Base-by-base conservation (phyloP, 352 stramenopile genomes). In the Phytopythium aichiense region DNA sequence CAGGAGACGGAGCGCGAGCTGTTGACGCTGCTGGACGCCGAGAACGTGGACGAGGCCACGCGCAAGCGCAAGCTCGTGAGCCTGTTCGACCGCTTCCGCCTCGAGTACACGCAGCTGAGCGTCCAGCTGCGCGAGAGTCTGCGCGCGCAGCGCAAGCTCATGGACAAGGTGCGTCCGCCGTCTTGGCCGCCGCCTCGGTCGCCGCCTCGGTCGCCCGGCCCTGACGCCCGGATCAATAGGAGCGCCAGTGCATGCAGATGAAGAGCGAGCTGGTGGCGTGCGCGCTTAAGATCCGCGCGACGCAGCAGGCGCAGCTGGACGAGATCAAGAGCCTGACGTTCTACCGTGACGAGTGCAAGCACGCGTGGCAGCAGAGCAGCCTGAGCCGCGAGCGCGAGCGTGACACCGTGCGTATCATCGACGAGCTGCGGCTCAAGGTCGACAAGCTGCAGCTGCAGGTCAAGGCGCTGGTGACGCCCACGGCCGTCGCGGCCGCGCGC, bases 311-410 rank as follows among this genome's bases (percentile, higher is more conserved):
- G n/a, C 77, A 91, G 15, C 73, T 82, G 15, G 76, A 91, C 50
- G 79, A 91, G 59, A 77, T 87, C 71, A 87, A 87, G 52, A 88
- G 81, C 60, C 66, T 91, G 18, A 48, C 76, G 5, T 91, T 84
- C 69, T 91, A 91, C 45, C 73, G 81, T 9, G 79, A 91, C n/a
- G 81, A 91, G 58, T 91, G 81, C 53, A 77, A 91, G 49, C 65
- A 83, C 55, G 77, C 77, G 13, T 91, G 81, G 79, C 82, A 79
- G 50, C 77, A 86, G 57, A 77, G 71, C 37, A 65, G 65, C 1
- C n/a, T 87, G 25, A 79, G 77, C 40, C 74, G 87, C 56, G 78
- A 84, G 51, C 73, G 81, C 35, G 81, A 90, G 61, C 73, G 69
- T 15, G 73, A 87, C 58, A 79, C 81, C 7, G 76, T 88, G 71